These are phyloP conservation scores for Rosa multiflora DNA, from an alignment of 306 rosid species.

Conservation along the genomic window DNA sequence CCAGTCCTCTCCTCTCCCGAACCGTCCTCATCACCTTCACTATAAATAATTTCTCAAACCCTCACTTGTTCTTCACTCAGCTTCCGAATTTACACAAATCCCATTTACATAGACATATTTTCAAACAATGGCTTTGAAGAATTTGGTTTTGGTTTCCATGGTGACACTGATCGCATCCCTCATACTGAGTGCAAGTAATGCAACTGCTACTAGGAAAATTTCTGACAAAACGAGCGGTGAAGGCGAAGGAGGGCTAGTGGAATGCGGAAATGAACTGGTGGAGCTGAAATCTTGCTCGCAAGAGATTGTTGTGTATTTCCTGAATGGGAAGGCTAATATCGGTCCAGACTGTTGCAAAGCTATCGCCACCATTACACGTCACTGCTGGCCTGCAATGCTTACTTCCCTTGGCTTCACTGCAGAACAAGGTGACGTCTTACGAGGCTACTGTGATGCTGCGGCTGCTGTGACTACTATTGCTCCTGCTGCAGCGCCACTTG, in stretches of 20 bases:
- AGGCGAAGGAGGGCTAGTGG: neutral
- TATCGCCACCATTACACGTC: constrained; percentile 34
- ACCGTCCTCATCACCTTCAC: constrained; percentile 1
- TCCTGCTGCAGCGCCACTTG: constrained; percentile 20
- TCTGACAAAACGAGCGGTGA: neutral
- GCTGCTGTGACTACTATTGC: neutral
- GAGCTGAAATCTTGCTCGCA: constrained; percentile 37
- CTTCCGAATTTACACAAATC: neutral
- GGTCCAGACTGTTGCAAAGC: constrained; percentile 39
- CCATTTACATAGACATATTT: neutral
- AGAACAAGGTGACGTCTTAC: constrained; percentile 31
- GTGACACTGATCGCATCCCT: neutral
- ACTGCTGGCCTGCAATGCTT: constrained; percentile 49
- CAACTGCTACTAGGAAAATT: constrained; percentile 19
- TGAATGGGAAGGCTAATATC: constrained; percentile 27
- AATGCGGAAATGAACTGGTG: constrained; percentile 33
- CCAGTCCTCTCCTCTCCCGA: constrained; percentile 1
- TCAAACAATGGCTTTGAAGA: constrained; percentile 20
- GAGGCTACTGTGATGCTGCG: constrained; percentile 32
- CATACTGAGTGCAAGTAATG: neutral
- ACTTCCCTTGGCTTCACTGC: constrained; percentile 35
- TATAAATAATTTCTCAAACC: constrained; percentile 2
- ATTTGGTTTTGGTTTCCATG: constrained; percentile 1
- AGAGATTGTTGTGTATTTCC: constrained; percentile 35
- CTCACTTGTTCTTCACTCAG: neutral